A percentile compares a stretch with the other conserved stretches of the same genome.
These are phyloP conservation scores for Pseudogymnoascus sp. DNA, from an alignment of 2,329 filamentous ascomycete genomes.

Conservation along the genomic window DNA sequence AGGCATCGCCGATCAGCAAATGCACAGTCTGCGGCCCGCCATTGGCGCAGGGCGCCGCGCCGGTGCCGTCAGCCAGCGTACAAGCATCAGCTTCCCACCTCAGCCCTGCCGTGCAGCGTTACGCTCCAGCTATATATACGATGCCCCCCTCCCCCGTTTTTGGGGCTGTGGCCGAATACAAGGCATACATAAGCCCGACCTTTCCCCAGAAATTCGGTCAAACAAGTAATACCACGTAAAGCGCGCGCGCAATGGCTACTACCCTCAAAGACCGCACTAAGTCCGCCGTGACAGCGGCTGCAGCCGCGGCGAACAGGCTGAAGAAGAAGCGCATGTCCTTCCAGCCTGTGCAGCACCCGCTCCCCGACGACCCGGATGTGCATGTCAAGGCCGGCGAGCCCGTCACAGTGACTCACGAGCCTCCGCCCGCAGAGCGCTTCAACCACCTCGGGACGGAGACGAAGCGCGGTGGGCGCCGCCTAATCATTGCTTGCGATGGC, in stretches of 20 bases:
- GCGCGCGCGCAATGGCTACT: neutral
- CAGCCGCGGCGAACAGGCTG: neutral
- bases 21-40: neutral
- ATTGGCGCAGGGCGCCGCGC: neutral
- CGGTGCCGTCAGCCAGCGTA: neutral
- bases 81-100: neutral
- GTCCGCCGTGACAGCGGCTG: neutral
- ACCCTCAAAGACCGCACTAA: slow-evolving; percentile 10
- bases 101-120: neutral
- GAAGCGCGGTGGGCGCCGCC: slow-evolving; percentile 13
- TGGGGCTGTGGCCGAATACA: neutral
- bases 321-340: neutral
- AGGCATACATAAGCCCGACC: neutral
- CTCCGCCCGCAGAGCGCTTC: neutral
- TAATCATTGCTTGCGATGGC: slow-evolving; percentile 28
- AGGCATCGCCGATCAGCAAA: slow-evolving; percentile 1
- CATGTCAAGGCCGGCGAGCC: neutral
- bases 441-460: neutral
- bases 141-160: neutral
- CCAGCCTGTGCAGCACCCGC: neutral
- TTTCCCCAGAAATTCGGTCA: neutral
- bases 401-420: neutral
- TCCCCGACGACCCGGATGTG: neutral
- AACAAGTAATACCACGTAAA: neutral
- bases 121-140: slow-evolving; percentile 7